Evolutionary conservation across 129 eudicot genomes (phyloP).

Genomic region (Sambucus nigra): DNA sequence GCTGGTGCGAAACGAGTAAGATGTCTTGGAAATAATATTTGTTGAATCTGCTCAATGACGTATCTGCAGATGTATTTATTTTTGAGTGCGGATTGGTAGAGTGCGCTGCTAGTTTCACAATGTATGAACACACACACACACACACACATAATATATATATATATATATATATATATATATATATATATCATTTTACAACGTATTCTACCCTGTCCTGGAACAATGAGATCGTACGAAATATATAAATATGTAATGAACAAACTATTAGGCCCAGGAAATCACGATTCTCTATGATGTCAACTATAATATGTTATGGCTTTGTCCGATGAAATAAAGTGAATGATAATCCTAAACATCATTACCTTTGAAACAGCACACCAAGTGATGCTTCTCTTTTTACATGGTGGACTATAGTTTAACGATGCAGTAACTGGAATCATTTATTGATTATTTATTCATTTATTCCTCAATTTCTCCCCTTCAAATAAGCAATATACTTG

Average conservation of each 20-base stretch:
- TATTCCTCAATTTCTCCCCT: too few species aligned
- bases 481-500: too few species aligned
- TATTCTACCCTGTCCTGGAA: too few species aligned
- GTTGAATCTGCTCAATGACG: neutral
- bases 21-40: neutral
- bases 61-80: neutral
- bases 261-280: neutral
- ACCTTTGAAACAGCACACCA: neutral
- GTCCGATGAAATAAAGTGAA: neutral
- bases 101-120: neutral
- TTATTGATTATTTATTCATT: too few species aligned
- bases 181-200: too few species aligned
- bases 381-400: neutral
- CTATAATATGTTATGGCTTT: neutral
- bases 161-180: too few species aligned
- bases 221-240: neutral
- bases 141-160: too few species aligned
- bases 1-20: constrained; percentile 96
- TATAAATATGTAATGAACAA: neutral
- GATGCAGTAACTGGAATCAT: neutral
- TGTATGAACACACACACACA: too few species aligned
- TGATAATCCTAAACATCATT: neutral
- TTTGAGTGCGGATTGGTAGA: neutral
- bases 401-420: neutral
- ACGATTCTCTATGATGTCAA: neutral